Percentiles rank a stretch among this genome's conserved stretches.
Evolutionary conservation across 805 yeast genomes (phyloP).

Genomic region (Kuraishia ogatae): DNA sequence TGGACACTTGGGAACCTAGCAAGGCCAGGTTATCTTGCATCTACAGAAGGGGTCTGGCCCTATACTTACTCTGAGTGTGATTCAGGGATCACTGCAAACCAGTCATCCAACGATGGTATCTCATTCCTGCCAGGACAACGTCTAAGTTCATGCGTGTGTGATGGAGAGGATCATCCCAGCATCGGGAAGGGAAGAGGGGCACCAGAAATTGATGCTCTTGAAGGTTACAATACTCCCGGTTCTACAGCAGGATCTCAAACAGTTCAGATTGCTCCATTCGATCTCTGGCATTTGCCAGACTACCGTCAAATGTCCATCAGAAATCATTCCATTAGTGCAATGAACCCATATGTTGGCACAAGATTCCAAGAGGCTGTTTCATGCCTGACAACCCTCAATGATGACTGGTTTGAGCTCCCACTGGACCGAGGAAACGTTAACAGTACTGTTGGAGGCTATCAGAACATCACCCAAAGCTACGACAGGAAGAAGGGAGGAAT

Average conservation of each 20-base stretch:
- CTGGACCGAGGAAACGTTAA: slow-evolving; percentile 73
- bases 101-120: slow-evolving; percentile 83
- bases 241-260: slow-evolving; percentile 86
- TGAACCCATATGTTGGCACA: slow-evolving; percentile 89
- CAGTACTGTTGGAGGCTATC: slow-evolving; percentile 63
- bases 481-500: slow-evolving; percentile 1
- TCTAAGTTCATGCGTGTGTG: slow-evolving; percentile 70
- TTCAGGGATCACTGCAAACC: slow-evolving; percentile 92
- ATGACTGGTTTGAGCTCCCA: slow-evolving; percentile 74
- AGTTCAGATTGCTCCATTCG: slow-evolving; percentile 89
- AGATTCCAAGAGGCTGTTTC: slow-evolving; percentile 92
- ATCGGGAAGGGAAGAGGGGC: slow-evolving; percentile 88
- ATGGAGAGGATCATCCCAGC: slow-evolving; percentile 81
- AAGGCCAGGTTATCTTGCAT: slow-evolving; percentile 81
- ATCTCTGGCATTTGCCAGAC: slow-evolving; percentile 91
- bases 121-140: slow-evolving; percentile 82
- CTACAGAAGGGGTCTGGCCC: slow-evolving; percentile 95
- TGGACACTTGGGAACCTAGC: slow-evolving; percentile 94
- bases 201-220: slow-evolving; percentile 89
- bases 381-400: slow-evolving; percentile 69
- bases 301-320: slow-evolving; percentile 69
- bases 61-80: slow-evolving; percentile 82
- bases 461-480: slow-evolving; percentile 26
- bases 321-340: slow-evolving; percentile 59
- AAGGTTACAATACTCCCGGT: slow-evolving; percentile 54